Evolutionary conservation across 768 basidiomycete genomes (phyloP), one percentile per base, ranked within the genome.

Genomic region (Cyclocybe aegerita): DNA sequence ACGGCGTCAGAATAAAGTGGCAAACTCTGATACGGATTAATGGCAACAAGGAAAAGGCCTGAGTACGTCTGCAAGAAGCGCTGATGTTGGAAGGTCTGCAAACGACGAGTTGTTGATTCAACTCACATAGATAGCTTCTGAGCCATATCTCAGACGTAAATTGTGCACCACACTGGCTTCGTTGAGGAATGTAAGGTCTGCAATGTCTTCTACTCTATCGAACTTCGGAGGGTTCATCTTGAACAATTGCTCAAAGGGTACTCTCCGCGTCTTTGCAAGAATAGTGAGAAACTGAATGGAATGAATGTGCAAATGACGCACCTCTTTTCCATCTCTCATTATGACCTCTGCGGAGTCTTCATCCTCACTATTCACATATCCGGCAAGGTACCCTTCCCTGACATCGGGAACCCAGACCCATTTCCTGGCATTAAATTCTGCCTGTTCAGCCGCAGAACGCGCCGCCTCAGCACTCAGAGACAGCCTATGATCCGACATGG

Each of bases 181-280:
- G 66, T 98, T 98, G 51, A 98, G 76, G 72, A 93, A 97, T 0
- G 97, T 98, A 54, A 99, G 78, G 72, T 98, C 95, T 37, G 97
- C 97, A 56, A 98, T 98, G 67, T 99, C 97, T 57, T 94, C 93
- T 4, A 95, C 95, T 31, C 93, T 83, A 73, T 98, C 95, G 67
- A 98, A 99, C 70, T 98, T 97, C 39, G 95, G 95, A 17, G 95
- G 95, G 63, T 98, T 98, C 94, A 96, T 96, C 76, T 95, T 95
- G 62, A 87, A 90, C 36, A 97, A 70, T 15, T 85, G 81, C 56
- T 92, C 88, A 55, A 93, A 78, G 11, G 89, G 86, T 4, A 96
- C 80, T 57, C 63, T 67, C 41, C 70, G 68, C 56, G 70, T 63
- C 67, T 70, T 42, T n/a, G 0, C 39, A 11, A 39, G 29, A 1